Conservation (phyloP, 495 filamentous ascomycete genomes). For the Geoglossum glabrum region DNA sequence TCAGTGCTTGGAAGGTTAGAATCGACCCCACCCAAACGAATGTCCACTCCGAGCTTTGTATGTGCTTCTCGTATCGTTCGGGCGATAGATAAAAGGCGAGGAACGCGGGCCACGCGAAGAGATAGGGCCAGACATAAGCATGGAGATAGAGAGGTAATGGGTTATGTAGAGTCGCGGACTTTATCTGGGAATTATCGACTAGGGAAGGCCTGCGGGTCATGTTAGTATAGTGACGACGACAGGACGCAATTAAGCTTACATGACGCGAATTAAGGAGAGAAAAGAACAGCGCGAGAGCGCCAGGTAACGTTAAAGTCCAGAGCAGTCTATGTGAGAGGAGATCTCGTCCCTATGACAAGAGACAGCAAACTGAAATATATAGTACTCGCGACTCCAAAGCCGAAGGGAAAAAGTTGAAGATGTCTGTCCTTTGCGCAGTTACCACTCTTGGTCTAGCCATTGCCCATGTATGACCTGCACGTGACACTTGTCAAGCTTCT, state of each 20-base stretch:
- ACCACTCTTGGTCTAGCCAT: background rate
- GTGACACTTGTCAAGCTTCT: too few relatives aligned
- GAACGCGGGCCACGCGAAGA: conserved; percentile 78
- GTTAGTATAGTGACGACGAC: background rate
- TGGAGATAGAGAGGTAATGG: conserved; percentile 67
- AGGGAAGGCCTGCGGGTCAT: conserved; percentile 39
- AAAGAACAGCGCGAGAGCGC: background rate
- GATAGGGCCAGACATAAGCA: conserved; percentile 80
- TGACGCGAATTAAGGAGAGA: conserved; percentile 1
- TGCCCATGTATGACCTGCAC: background rate
- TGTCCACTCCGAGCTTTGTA: conserved; percentile 83
- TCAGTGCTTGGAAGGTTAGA: conserved; percentile 65
- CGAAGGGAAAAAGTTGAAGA: background rate
- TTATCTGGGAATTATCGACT: conserved; percentile 79
- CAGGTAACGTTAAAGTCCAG: background rate
- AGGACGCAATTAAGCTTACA: background rate
- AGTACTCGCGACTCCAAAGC: background rate
- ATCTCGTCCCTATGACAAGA: background rate
- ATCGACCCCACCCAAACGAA: conserved; percentile 82
- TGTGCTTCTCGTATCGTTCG: conserved; percentile 73
- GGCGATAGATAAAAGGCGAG: conserved; percentile 65
- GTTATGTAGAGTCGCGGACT: conserved; percentile 67
- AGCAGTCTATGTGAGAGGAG: background rate
- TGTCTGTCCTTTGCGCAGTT: background rate
- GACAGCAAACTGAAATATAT: background rate